A percentile compares a stretch with the other conserved stretches of the same genome.
Evolutionary conservation across 305 asterid genomes (phyloP).

Genomic region (Ajuga reptans): DNA sequence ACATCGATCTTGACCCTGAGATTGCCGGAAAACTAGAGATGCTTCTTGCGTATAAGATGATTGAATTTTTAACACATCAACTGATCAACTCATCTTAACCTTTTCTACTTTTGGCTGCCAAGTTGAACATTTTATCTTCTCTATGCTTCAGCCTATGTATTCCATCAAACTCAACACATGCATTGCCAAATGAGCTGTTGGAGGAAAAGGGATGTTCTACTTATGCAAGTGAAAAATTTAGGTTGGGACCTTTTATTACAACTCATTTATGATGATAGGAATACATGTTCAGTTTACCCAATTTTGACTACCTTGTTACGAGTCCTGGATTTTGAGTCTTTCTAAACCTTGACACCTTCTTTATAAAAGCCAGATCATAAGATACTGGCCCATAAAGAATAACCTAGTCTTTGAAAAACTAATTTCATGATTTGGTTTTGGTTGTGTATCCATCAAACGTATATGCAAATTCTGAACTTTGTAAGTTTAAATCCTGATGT

Average conservation of each 20-base stretch:
- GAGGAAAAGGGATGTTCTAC: background rate
- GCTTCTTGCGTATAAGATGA: background rate
- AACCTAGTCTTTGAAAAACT: background rate
- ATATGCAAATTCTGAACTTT: background rate
- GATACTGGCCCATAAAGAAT: background rate
- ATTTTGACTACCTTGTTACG: background rate
- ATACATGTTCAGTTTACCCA: background rate
- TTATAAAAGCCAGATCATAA: background rate
- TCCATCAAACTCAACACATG: background rate
- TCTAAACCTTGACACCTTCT: background rate
- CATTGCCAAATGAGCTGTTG: background rate
- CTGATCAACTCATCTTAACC: background rate
- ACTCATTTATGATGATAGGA: background rate
- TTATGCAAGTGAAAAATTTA: background rate
- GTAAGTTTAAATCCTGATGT: background rate
- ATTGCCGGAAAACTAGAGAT: background rate
- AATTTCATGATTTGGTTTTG: background rate
- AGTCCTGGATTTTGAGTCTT: background rate
- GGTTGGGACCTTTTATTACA: background rate
- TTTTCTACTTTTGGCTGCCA: background rate
- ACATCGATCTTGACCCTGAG: background rate
- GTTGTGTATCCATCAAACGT: background rate
- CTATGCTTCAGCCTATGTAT: background rate
- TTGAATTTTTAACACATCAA: background rate
- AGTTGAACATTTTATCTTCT: background rate